Evolutionary conservation across 2,329 filamentous ascomycete species (phyloP).

Genomic region (Aurifilum marmelostoma): DNA sequence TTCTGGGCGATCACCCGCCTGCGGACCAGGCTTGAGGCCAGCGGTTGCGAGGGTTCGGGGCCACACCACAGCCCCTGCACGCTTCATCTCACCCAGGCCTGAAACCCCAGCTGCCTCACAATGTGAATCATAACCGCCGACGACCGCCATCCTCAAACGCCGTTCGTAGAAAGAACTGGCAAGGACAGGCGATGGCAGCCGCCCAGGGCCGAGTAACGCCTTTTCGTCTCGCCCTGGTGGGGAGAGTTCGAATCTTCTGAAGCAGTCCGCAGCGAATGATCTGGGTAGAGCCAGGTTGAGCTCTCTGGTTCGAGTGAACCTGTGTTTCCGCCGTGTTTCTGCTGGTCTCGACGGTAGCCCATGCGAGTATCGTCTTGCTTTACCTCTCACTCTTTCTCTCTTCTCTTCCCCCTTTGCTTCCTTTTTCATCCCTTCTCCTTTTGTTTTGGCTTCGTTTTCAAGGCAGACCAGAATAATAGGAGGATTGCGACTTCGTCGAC

Average conservation of each 20-base stretch:
- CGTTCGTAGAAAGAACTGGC: slow-evolving; percentile 24
- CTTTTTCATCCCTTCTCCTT: slow-evolving; percentile 20
- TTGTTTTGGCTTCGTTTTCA: slow-evolving; percentile 28
- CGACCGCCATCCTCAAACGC: slow-evolving; percentile 29
- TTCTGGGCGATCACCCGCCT: slow-evolving; percentile 18
- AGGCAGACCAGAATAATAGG: slow-evolving; percentile 7
- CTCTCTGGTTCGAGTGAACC: slow-evolving; percentile 9
- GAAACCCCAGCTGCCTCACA: slow-evolving; percentile 28
- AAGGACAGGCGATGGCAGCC: neutral
- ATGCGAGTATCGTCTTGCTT: neutral
- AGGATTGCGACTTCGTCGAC: slow-evolving; percentile 16
- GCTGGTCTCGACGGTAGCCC: slow-evolving; percentile 25
- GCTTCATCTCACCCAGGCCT: slow-evolving; percentile 27
- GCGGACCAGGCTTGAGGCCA: slow-evolving; percentile 2
- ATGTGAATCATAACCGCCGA: slow-evolving; percentile 23
- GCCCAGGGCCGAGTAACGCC: slow-evolving; percentile 4
- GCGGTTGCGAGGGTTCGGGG: slow-evolving; percentile 14
- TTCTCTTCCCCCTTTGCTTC: slow-evolving; percentile 8
- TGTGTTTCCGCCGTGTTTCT: slow-evolving; percentile 30
- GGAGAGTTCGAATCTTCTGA: neutral
- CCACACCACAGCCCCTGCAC: slow-evolving; percentile 27
- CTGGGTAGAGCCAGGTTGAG: neutral
- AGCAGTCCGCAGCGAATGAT: neutral
- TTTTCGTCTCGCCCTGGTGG: slow-evolving; percentile 24
- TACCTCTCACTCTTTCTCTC: neutral